These are phyloP conservation scores for Alnus rubra DNA, from an alignment of 306 rosid species.

Conservation along the genomic window DNA sequence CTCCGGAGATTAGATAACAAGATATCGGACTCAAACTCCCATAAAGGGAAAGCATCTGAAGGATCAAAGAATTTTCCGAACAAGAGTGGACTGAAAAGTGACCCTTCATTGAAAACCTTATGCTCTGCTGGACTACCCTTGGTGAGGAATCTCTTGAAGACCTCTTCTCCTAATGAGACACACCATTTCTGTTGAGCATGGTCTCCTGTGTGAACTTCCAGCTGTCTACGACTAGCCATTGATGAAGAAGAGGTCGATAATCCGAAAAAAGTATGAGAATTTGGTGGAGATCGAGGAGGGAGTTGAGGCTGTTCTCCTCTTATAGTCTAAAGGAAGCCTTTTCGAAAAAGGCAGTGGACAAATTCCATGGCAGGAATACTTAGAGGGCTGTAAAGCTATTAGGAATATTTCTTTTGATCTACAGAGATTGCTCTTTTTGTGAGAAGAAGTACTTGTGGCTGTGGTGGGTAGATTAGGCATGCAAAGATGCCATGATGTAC, in stretches of 20 bases:
- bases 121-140: slow-evolving; percentile 51
- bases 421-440: slow-evolving; percentile 24
- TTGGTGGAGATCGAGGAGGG: slow-evolving; percentile 45
- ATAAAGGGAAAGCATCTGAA: slow-evolving; percentile 92
- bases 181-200: slow-evolving; percentile 77
- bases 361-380: slow-evolving; percentile 65
- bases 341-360: slow-evolving; percentile 45
- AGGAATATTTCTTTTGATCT: slow-evolving; percentile 55
- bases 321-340: slow-evolving; percentile 51
- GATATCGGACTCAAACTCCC: slow-evolving; percentile 87
- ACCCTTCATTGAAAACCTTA: slow-evolving; percentile 76
- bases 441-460: slow-evolving; percentile 5
- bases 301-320: slow-evolving; percentile 41
- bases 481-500: slow-evolving; percentile 22
- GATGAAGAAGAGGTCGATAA: neutral
- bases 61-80: slow-evolving; percentile 95
- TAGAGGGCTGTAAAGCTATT: slow-evolving; percentile 64
- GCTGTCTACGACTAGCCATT: slow-evolving; percentile 51
- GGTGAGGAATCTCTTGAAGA: slow-evolving; percentile 59
- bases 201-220: slow-evolving; percentile 71
- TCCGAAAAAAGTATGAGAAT: slow-evolving; percentile 17
- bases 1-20: slow-evolving; percentile 62
- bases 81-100: slow-evolving; percentile 87
- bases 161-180: slow-evolving; percentile 72
- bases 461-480: slow-evolving; percentile 42